Evolutionary conservation across 31 red algal genomes (phyloP), one percentile per base, ranked within the genome.

Genomic region (Odonthalia washingtoniensis): DNA sequence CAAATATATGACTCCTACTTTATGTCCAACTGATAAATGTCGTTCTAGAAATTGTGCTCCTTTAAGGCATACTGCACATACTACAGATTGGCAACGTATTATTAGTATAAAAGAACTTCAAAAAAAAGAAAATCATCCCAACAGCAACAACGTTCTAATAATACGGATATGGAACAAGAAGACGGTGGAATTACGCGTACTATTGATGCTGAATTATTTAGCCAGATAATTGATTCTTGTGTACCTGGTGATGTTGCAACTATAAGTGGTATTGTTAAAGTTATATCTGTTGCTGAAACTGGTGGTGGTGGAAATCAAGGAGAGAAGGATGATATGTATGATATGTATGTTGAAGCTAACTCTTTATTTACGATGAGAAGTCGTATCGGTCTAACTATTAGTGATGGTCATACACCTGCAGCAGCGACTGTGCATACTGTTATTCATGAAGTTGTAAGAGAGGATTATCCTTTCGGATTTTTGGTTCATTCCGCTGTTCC

Each of bases 341-440:
- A 96, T 66, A 88, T 99, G 72, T 99, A 97, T 76, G 57, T 99
- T 28, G 94, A 99, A 76, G 97, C 94, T 4, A 99, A 96, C 78
- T 96, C 95, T 4, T 69, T 88, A 5, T 27, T 53, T 33, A 84
- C 92, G 4, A 78, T 62, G 37, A 81, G 86, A 21, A 88, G 67
- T 60, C 69, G 82, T 33, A 75, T 38, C 21, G 49, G 42, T 18
- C 31, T 70, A 28, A 14, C 32, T 49, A 75, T 76, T 24, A 70
- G 66, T 26, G 82, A 89, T 61, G n/a, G n/a, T n/a, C n/a, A n/a
- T n/a, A 21, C 49, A 14, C 41, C 74, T 16, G 89, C 82, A 38
- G 72, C 78, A 1, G 40, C 65, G 3, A 72, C 68, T 5, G 78
- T 93, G 4, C 91, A 87, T 53, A 49, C 60, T 44, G 64, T 87